Conservation (phyloP, 2,329 filamentous ascomycete genomes). For the Aspergillus sp. region DNA sequence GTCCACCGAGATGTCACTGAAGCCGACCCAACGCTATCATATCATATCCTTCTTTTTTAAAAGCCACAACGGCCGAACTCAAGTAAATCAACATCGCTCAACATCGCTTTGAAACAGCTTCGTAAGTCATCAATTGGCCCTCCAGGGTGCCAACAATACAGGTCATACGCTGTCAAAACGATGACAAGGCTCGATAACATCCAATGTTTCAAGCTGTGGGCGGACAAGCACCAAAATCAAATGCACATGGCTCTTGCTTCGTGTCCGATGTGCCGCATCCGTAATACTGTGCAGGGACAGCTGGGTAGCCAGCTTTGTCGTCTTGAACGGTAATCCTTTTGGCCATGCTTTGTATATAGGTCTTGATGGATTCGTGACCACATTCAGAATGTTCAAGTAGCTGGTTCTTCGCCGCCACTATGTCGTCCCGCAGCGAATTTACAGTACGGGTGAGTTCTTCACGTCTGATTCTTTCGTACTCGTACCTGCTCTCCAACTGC, state of each 20-base stretch:
- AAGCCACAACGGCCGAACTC: not conserved
- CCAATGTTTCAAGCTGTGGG: not conserved
- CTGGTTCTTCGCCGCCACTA: not conserved
- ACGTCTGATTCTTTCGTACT: constrained; percentile 6
- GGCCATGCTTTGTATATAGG: constrained; percentile 1
- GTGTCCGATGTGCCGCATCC: not conserved
- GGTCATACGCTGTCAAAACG: not conserved
- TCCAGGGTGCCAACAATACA: not conserved
- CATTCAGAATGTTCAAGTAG: constrained; percentile 6
- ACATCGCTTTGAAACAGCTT: not conserved
- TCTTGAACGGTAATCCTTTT: not conserved
- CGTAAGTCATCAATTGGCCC: constrained; percentile 1
- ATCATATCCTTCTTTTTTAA: not conserved
- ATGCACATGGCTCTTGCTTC: not conserved
- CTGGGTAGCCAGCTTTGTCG: not conserved
- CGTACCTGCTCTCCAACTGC: constrained; percentile 45
- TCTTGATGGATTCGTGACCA: not conserved
- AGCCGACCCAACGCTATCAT: not conserved
- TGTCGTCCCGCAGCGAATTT: not conserved
- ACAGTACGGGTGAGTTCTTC: not conserved
- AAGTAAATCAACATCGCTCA: not conserved
- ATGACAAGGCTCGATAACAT: not conserved
- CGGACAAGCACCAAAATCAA: not conserved
- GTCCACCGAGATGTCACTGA: not conserved
- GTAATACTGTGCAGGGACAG: not conserved